Conservation (phyloP, 78 protist species). For the Parvularia atlantis region DNA sequence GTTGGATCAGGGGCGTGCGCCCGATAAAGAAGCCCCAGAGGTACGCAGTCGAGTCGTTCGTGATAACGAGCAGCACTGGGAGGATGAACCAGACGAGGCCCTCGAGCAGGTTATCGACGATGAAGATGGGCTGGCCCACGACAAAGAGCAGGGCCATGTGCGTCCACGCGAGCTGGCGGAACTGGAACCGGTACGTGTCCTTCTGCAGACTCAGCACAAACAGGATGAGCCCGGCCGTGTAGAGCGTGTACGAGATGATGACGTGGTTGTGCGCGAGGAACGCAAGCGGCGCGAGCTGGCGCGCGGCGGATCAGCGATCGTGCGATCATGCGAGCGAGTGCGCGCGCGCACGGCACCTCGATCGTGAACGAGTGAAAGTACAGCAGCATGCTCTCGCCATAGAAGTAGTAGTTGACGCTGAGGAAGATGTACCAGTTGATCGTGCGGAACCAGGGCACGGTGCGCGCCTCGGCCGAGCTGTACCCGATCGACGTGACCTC, state of each 20-base stretch:
- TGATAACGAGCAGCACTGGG: constrained; percentile 65
- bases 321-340: neutral
- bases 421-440: constrained; percentile 40
- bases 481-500: constrained; percentile 40
- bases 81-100: constrained; percentile 76
- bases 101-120: constrained; percentile 42
- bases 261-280: neutral
- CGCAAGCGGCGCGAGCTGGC: neutral
- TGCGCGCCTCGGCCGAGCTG: constrained; percentile 16
- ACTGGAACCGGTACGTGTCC: constrained; percentile 59
- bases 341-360: neutral
- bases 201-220: constrained; percentile 53
- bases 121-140: constrained; percentile 33
- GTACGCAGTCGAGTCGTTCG: constrained; percentile 87
- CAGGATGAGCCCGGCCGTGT: constrained; percentile 38
- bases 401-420: constrained; percentile 43
- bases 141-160: constrained; percentile 60
- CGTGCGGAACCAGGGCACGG: constrained; percentile 26
- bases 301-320: neutral
- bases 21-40: constrained; percentile 78
- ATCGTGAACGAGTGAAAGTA: no score
- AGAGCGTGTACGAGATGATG: constrained; percentile 14
- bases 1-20: constrained; percentile 63
- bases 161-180: constrained; percentile 79
- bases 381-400: constrained; percentile 32